These are phyloP conservation scores for Alternaria burnsii DNA, from an alignment of 2,329 filamentous ascomycete species.

Conservation along the genomic window DNA sequence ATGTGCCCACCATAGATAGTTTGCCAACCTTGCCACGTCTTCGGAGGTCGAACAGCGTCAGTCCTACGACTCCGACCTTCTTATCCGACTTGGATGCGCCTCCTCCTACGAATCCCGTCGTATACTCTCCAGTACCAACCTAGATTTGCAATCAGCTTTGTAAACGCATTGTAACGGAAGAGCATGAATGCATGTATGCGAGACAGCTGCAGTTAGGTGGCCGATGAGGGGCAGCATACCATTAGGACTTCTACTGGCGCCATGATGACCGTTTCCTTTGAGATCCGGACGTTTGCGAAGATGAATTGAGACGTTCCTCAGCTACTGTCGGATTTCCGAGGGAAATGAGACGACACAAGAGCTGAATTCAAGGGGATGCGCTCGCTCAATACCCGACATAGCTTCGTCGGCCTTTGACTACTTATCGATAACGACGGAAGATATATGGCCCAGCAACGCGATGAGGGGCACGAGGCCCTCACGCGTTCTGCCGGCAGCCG, in stretches of 20 bases:
- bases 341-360: conserved; percentile 5
- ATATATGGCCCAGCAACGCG: conserved; percentile 28
- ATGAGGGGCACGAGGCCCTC: conserved; percentile 38
- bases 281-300: background rate
- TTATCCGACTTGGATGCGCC: conserved; percentile 89
- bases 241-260: conserved; percentile 60
- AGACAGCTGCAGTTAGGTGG: background rate
- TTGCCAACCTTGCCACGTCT: conserved; percentile 86
- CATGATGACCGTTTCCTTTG: conserved; percentile 46
- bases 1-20: conserved; percentile 88
- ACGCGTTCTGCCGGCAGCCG: conserved; percentile 42
- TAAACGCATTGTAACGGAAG: background rate
- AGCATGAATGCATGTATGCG: conserved; percentile 12
- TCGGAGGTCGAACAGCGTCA: conserved; percentile 88
- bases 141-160: conserved; percentile 26
- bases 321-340: conserved; percentile 7
- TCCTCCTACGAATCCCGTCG: conserved; percentile 89
- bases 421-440: conserved; percentile 39
- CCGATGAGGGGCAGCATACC: conserved; percentile 43
- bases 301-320: conserved; percentile 14
- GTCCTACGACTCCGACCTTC: conserved; percentile 91
- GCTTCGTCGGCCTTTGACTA: conserved; percentile 31
- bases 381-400: conserved; percentile 17
- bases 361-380: conserved; percentile 15
- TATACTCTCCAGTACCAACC: conserved; percentile 96